These are phyloP conservation scores for Pythium guiyangense DNA, from an alignment of 352 stramenopile species.

Conservation along the genomic window DNA sequence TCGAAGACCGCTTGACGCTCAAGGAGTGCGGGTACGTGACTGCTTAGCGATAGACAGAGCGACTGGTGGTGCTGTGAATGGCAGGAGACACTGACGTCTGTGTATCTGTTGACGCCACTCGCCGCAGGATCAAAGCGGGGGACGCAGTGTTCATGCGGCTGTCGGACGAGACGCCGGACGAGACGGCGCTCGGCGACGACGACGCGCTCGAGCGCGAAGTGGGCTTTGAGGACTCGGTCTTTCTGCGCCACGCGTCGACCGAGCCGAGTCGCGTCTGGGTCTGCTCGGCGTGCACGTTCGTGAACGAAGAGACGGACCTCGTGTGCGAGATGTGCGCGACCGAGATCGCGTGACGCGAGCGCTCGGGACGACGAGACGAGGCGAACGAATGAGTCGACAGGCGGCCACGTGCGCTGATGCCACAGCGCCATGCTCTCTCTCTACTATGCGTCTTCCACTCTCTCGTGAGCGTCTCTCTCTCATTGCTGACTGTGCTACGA, in stretches of 20 bases:
- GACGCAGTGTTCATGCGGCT: constrained; percentile 74
- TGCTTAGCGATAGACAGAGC: not conserved
- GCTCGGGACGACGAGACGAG: not conserved
- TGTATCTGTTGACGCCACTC: not conserved
- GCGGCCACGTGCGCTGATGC: too few relatives aligned
- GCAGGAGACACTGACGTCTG: too few relatives aligned
- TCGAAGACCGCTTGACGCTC: constrained; percentile 51
- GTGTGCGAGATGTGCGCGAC: constrained; percentile 72
- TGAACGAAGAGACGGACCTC: constrained; percentile 57
- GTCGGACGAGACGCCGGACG: constrained; percentile 52
- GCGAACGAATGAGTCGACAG: too few relatives aligned
- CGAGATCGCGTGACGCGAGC: constrained; percentile 23
- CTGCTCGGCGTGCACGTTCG: constrained; percentile 63
- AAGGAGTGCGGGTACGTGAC: constrained; percentile 68
- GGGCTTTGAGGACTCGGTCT: constrained; percentile 70
- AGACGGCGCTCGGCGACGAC: constrained; percentile 41
- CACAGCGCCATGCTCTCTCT: not conserved
- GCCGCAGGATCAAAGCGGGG: constrained; percentile 59
- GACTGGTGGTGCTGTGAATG: not conserved
- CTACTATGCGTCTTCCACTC: not conserved
- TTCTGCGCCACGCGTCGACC: constrained; percentile 31
- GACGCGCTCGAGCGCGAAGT: constrained; percentile 54
- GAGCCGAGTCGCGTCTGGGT: constrained; percentile 53
- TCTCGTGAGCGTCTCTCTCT: not conserved
- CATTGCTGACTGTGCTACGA: not conserved